These are phyloP conservation scores for Pachysolen tannophilus DNA, from an alignment of 805 yeast genomes.

Conservation along the genomic window DNA sequence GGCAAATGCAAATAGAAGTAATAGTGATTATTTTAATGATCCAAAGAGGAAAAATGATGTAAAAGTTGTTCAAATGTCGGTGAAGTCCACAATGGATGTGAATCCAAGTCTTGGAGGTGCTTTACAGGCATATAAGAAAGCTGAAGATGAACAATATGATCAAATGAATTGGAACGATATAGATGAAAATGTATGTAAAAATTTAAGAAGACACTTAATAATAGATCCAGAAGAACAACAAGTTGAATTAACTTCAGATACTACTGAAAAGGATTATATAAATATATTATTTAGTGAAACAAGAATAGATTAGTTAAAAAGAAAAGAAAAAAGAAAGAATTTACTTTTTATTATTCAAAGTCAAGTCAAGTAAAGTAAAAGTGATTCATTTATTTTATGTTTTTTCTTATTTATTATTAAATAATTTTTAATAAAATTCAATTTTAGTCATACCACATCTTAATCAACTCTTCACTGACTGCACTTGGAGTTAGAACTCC, in stretches of 20 bases:
- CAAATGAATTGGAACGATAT: slow-evolving; percentile 38
- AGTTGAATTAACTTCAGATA: slow-evolving; percentile 17
- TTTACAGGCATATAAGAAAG: slow-evolving; percentile 49
- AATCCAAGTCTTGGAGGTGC: slow-evolving; percentile 66
- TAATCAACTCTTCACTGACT: slow-evolving; percentile 95
- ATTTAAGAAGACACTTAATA: slow-evolving; percentile 17
- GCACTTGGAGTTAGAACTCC: slow-evolving; percentile 98
- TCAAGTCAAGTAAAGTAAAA: too few relatives aligned
- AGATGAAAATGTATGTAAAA: slow-evolving; percentile 22
- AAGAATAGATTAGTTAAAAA: slow-evolving; percentile 1
- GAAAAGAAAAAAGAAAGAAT: not conserved
- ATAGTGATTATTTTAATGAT: slow-evolving; percentile 13
- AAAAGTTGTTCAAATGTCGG: slow-evolving; percentile 72
- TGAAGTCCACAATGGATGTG: slow-evolving; percentile 49
- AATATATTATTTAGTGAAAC: slow-evolving; percentile 19
- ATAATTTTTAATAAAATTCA: too few relatives aligned
- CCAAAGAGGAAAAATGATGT: slow-evolving; percentile 28
- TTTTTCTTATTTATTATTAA: too few relatives aligned
- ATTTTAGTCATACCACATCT: slow-evolving; percentile 87
- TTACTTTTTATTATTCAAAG: too few relatives aligned
- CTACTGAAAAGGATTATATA: slow-evolving; percentile 24
- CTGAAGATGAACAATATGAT: slow-evolving; percentile 49
- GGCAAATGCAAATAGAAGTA: slow-evolving; percentile 1
- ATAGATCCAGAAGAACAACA: slow-evolving; percentile 11
- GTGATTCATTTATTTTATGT: too few relatives aligned